Conservation (phyloP, 164 flowering plant genomes). For the Nelumbo lutea region DNA sequence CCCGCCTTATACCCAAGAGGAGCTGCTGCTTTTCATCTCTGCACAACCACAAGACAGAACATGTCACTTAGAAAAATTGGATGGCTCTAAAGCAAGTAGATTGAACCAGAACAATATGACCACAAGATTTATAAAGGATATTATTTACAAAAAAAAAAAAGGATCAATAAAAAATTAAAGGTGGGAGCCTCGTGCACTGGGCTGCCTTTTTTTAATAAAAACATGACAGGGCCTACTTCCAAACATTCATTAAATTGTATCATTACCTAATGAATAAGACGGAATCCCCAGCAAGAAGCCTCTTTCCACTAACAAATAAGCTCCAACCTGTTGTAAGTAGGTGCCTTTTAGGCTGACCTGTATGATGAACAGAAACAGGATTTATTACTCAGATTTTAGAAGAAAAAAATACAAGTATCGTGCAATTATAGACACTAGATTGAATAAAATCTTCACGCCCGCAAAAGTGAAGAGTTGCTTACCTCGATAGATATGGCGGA, state of each 20-base stretch:
- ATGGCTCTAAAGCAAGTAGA: too few relatives aligned
- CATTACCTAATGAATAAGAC: slow-evolving; percentile 88
- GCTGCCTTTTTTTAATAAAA: too few relatives aligned
- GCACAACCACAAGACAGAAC: slow-evolving; percentile 6
- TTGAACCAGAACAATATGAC: too few relatives aligned
- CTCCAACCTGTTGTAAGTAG: slow-evolving; percentile 99
- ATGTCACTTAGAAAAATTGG: background rate
- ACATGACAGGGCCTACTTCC: too few relatives aligned
- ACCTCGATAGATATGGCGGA: slow-evolving; percentile 96
- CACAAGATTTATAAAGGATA: too few relatives aligned
- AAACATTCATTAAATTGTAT: background rate
- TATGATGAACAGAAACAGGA: background rate
- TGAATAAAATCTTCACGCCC: too few relatives aligned
- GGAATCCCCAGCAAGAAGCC: slow-evolving; percentile 94
- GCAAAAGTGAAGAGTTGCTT: background rate
- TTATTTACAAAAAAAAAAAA: background rate
- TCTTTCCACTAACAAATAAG: slow-evolving; percentile 90
- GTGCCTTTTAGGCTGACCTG: slow-evolving; percentile 98
- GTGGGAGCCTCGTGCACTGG: too few relatives aligned
- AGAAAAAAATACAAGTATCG: background rate
- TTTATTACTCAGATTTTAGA: background rate
- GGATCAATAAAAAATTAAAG: background rate
- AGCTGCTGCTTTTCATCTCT: slow-evolving; percentile 46
- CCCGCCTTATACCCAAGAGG: slow-evolving; percentile 48
- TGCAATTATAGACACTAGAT: too few relatives aligned